Evolutionary conservation across 352 stramenopile species (phyloP), one percentile per base, ranked within the genome.

Genomic region (Phytophthora gonapodyides): DNA sequence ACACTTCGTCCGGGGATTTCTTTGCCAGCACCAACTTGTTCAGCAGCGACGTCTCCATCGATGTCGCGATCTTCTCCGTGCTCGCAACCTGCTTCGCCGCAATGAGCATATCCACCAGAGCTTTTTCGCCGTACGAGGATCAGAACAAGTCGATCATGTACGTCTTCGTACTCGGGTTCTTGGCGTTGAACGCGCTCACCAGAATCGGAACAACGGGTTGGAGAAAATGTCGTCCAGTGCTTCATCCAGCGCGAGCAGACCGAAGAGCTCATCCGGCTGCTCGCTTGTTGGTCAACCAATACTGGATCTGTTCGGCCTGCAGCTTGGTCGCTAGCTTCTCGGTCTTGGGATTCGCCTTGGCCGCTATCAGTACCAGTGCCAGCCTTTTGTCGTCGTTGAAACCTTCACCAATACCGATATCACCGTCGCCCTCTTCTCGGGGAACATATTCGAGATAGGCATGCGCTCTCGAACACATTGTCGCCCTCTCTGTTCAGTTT

Each of bases 281-380:
- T 27, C 24, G n/a, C 24, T 27, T 27, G 3, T 27, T 27, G 24
- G 2, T 27, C 24, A 27, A 4, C 24, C 24, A 27, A 7, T 27
- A 27, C 24, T 27, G 24, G 24, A 27, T 48, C 16, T 30, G 17
- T 7, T 57, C 21, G 3, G 40, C 11, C 15, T 55, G 33, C 13
- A 57, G 27, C 35, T 57, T 57, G n/a, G 49, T 47, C 27, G 49
- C 49, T 1, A 57, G 15, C 13, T 52, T 52, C 33, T 52, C 52
- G 8, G 52, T 60, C 5, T 10, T 30, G 5, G 41, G 41, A 2
- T 38, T 37, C 24, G 44, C 30, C 21, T 57, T 57, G 21, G 36
- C 49, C 1, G 49, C 35, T 36, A 31, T 2, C 8, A 57, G 21
- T 38, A 57, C 16, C n/a, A 11, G 31, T 2, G 36, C 21, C 0